These are phyloP conservation scores for Chlorophyllum brunneum DNA, from an alignment of 768 basidiomycete genomes.

Conservation along the genomic window DNA sequence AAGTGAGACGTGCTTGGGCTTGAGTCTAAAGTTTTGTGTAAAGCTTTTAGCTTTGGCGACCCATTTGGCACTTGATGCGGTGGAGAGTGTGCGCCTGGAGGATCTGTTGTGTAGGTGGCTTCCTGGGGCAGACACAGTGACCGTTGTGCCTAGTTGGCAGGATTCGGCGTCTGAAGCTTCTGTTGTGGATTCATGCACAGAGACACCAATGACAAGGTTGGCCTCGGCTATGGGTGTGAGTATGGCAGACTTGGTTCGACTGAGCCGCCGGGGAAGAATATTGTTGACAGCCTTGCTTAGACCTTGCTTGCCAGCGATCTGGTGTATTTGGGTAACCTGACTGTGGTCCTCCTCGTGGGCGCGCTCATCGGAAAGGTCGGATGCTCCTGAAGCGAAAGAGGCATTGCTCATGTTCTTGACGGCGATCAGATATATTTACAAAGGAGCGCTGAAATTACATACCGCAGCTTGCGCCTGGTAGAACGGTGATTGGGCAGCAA, in stretches of 20 bases:
- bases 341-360: slow-evolving; percentile 6
- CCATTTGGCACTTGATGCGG: slow-evolving; percentile 2
- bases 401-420: slow-evolving; percentile 8
- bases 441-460: neutral
- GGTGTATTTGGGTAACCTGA: neutral
- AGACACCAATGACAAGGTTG: slow-evolving; percentile 9
- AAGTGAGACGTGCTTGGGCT: neutral
- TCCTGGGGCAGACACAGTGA: slow-evolving; percentile 10
- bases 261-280: slow-evolving; percentile 7
- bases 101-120: neutral
- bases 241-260: slow-evolving; percentile 5
- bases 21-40: slow-evolving; percentile 1
- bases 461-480: slow-evolving; percentile 10
- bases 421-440: neutral
- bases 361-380: slow-evolving; percentile 7
- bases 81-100: slow-evolving; percentile 4
- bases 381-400: slow-evolving; percentile 7
- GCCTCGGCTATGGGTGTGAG: slow-evolving; percentile 1
- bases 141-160: slow-evolving; percentile 5
- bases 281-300: slow-evolving; percentile 9
- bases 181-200: slow-evolving; percentile 8
- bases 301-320: slow-evolving; percentile 6
- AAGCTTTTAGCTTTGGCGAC: slow-evolving; percentile 5
- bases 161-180: neutral
- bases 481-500: slow-evolving; percentile 5